phyloP scores from a whole-genome alignment of 371 early-diverging fungal species.

The Dichotomocladium elegans region DNA sequence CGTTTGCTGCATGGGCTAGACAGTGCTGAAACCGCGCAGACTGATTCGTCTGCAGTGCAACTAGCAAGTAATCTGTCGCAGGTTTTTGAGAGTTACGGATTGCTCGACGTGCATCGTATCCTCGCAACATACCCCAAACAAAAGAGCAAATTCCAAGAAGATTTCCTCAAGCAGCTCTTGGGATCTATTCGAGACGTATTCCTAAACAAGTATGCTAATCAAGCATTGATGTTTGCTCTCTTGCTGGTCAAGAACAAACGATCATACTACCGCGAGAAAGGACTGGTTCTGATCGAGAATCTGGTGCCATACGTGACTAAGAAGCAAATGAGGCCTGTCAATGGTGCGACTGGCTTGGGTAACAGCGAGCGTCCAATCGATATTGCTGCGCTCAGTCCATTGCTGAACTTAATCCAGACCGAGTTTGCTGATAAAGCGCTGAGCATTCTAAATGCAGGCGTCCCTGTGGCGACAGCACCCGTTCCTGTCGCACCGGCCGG shows the following conservation, averaged over 20 bases:
- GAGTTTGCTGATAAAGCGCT: slow-evolving; percentile 66
- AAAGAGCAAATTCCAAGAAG: slow-evolving; percentile 66
- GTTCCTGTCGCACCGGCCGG: slow-evolving; percentile 2
- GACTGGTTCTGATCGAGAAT: slow-evolving; percentile 60
- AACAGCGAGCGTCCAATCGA: slow-evolving; percentile 18
- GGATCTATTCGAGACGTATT: slow-evolving; percentile 61
- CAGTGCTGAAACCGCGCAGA: slow-evolving; percentile 4
- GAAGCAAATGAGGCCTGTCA: slow-evolving; percentile 3
- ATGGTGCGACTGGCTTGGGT: slow-evolving; percentile 1
- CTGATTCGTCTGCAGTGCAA: slow-evolving; percentile 17
- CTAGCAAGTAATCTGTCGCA: slow-evolving; percentile 47
- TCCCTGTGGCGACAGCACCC: slow-evolving; percentile 26
- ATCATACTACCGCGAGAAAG: slow-evolving; percentile 59
- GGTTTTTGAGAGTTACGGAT: slow-evolving; percentile 51
- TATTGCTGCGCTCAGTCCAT: slow-evolving; percentile 45
- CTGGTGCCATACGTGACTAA: slow-evolving; percentile 57
- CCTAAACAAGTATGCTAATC: slow-evolving; percentile 57
- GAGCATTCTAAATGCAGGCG: slow-evolving; percentile 64
- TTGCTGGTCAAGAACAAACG: slow-evolving; percentile 62
- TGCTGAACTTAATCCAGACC: slow-evolving; percentile 59
- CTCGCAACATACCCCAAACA: slow-evolving; percentile 61
- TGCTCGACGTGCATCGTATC: slow-evolving; percentile 50
- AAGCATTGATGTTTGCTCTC: slow-evolving; percentile 61
- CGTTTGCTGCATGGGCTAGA: slow-evolving; percentile 66
- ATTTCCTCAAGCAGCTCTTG: slow-evolving; percentile 68